Evolutionary conservation across 1,139 yeast genomes (phyloP).

Genomic region (Hansenula anomala): DNA sequence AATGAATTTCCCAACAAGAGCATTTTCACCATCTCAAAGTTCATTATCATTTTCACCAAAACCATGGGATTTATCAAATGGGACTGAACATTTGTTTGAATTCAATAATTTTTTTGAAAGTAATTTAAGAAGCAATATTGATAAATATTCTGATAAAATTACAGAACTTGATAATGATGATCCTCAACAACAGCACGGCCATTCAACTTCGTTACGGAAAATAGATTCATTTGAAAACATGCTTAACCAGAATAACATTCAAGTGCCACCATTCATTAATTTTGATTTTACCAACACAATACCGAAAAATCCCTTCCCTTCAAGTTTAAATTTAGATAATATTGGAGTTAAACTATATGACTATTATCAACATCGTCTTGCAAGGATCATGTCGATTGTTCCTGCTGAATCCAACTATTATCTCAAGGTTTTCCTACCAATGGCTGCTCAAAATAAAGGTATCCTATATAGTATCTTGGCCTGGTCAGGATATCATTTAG

Average conservation of each 20-base stretch:
- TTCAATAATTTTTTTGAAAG: constrained; percentile 20
- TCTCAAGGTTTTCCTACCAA: constrained; percentile 68
- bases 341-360: constrained; percentile 52
- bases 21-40: not conserved
- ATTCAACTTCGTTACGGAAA: not conserved
- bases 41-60: constrained; percentile 4
- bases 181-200: not conserved
- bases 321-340: constrained; percentile 29
- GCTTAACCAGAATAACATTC: not conserved
- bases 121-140: constrained; percentile 16
- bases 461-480: constrained; percentile 68
- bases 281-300: constrained; percentile 5
- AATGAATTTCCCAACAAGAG: not conserved
- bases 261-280: not conserved
- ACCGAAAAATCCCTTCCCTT: constrained; percentile 22
- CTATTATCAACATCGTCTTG: constrained; percentile 59
- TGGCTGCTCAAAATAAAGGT: constrained; percentile 67
- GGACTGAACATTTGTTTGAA: constrained; percentile 13
- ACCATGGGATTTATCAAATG: constrained; percentile 8
- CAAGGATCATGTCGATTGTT: constrained; percentile 57
- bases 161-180: constrained; percentile 11
- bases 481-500: constrained; percentile 57
- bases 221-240: constrained; percentile 1
- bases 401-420: constrained; percentile 65
- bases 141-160: constrained; percentile 12